Percentiles rank a stretch among this genome's conserved stretches.
phyloP scores from a whole-genome alignment of 805 yeast genomes.

The Zygosaccharomyces pseudorouxii region DNA sequence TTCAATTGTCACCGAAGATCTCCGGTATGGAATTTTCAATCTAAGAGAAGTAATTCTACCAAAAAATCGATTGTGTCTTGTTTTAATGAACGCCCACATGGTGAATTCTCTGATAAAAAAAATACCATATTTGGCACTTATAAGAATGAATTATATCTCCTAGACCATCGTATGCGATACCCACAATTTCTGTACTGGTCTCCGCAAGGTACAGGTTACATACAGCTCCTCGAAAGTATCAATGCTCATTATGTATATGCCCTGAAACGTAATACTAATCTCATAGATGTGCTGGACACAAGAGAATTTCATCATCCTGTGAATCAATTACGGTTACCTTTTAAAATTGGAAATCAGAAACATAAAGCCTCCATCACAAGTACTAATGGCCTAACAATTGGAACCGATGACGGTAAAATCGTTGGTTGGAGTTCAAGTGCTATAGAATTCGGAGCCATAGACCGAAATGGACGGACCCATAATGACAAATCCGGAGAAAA shows the following conservation, averaged over 20 bases:
- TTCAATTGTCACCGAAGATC: conserved; percentile 32
- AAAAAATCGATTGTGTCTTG: conserved; percentile 30
- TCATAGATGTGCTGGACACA: conserved; percentile 35
- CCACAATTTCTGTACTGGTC: conserved; percentile 6
- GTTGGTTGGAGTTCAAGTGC: conserved; percentile 25
- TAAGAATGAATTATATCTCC: conserved; percentile 23
- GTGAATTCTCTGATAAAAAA: not conserved
- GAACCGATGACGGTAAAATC: conserved; percentile 21
- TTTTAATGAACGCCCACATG: conserved; percentile 18
- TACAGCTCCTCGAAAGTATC: conserved; percentile 35
- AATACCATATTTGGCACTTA: conserved; percentile 29
- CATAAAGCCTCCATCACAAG: conserved; percentile 21
- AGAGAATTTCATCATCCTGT: conserved; percentile 21
- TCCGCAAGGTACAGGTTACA: conserved; percentile 31
- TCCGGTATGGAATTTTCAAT: conserved; percentile 22
- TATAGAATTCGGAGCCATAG: conserved; percentile 31
- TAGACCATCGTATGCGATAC: conserved; percentile 22
- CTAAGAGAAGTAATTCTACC: conserved; percentile 10
- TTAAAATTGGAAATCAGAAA: conserved; percentile 23
- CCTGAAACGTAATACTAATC: conserved; percentile 29
- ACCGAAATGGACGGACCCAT: not conserved
- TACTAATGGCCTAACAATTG: conserved; percentile 24
- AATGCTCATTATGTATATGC: conserved; percentile 38
- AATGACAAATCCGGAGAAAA: not conserved
- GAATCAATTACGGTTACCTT: conserved; percentile 23